A percentile compares a stretch with the other conserved stretches of the same genome.
Evolutionary conservation across 371 early-diverging fungal species (phyloP).

Genomic region (Circinella umbellata): DNA sequence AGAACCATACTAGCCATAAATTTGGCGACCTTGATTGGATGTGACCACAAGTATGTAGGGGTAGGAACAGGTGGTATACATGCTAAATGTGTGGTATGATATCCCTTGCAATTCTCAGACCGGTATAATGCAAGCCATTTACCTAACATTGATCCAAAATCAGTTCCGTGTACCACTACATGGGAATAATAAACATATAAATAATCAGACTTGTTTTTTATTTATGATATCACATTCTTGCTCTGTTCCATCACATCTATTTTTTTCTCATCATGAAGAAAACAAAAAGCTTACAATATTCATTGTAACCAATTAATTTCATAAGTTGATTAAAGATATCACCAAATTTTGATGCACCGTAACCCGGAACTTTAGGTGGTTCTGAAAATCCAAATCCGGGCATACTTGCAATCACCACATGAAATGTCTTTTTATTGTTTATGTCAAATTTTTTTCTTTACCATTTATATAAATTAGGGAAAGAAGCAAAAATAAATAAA

Average conservation of each 20-base stretch:
- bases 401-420: constrained; percentile 64
- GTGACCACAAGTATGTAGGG: constrained; percentile 30
- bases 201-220: too few species aligned
- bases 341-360: constrained; percentile 41
- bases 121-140: constrained; percentile 43
- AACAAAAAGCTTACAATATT: constrained; percentile 36
- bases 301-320: constrained; percentile 57
- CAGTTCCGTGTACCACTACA: constrained; percentile 52
- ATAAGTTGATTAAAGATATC: constrained; percentile 54
- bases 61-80: constrained; percentile 43
- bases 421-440: constrained; percentile 41
- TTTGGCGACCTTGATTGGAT: constrained; percentile 33
- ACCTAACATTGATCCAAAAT: constrained; percentile 58
- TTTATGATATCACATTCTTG: too few species aligned
- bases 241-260: too few species aligned
- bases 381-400: constrained; percentile 71
- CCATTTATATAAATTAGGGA: neutral
- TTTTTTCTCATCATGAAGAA: too few species aligned
- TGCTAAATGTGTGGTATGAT: constrained; percentile 48
- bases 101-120: constrained; percentile 44
- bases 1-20: constrained; percentile 32
- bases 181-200: neutral
- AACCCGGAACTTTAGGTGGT: constrained; percentile 47
- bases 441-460: neutral
- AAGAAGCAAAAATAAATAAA: neutral